These are phyloP conservation scores for Podila minutissima DNA, from an alignment of 192 early-diverging fungal genomes.

Conservation along the genomic window DNA sequence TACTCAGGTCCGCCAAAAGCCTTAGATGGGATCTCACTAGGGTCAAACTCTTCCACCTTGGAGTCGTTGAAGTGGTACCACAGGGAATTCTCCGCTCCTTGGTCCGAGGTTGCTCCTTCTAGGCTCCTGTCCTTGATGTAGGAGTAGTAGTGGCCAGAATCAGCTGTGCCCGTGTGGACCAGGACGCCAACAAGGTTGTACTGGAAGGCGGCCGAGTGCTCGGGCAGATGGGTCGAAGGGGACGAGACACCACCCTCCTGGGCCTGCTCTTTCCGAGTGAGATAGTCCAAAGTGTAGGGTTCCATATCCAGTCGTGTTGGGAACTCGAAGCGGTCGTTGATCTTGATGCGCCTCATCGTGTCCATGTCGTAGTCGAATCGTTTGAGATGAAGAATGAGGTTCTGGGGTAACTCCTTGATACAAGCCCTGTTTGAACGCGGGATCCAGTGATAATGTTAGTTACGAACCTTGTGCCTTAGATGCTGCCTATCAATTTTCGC, in stretches of 20 bases:
- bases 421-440: conserved; percentile 43
- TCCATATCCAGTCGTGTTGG: conserved; percentile 64
- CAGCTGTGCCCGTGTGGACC: conserved; percentile 68
- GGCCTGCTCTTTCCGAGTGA: conserved; percentile 48
- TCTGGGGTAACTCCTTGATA: conserved; percentile 64
- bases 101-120: too few relatives aligned
- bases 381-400: conserved; percentile 70
- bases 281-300: conserved; percentile 60
- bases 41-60: conserved; percentile 59
- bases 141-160: conserved; percentile 68
- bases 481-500: not conserved
- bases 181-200: conserved; percentile 66
- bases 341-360: conserved; percentile 62
- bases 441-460: too few relatives aligned
- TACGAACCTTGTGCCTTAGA: too few relatives aligned
- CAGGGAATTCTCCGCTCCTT: conserved; percentile 4
- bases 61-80: conserved; percentile 69
- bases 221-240: conserved; percentile 5
- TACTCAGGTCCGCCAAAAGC: conserved; percentile 57
- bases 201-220: conserved; percentile 37
- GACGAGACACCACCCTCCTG: conserved; percentile 36
- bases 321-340: conserved; percentile 70
- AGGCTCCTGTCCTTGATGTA: conserved; percentile 55
- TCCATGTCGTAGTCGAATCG: conserved; percentile 72
- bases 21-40: conserved; percentile 53